Evolutionary conservation across 139 green algal species (phyloP).

Genomic region (Chlorella ohadii): DNA sequence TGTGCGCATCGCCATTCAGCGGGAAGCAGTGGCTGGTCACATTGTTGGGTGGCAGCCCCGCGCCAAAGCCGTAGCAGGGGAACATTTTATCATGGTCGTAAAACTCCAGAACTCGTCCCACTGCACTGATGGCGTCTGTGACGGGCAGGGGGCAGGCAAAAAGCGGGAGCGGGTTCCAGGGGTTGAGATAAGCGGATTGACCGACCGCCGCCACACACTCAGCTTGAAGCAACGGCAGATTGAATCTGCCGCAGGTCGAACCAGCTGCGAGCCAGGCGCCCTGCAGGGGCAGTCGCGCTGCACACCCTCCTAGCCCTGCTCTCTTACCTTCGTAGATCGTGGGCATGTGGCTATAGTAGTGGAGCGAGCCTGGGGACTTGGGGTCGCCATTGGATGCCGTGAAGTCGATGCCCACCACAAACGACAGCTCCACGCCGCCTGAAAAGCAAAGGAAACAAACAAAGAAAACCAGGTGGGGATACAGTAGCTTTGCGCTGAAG

Average conservation of each 20-base stretch:
- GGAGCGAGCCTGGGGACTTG: constrained; percentile 34
- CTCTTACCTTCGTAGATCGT: constrained; percentile 58
- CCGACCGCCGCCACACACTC: too few relatives aligned
- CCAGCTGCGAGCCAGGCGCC: too few relatives aligned
- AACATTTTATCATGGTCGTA: constrained; percentile 60
- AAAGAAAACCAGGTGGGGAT: too few relatives aligned
- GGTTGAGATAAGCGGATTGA: too few relatives aligned
- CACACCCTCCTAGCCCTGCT: too few relatives aligned
- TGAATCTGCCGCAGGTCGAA: too few relatives aligned
- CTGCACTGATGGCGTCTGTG: constrained; percentile 48
- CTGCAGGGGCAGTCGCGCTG: too few relatives aligned
- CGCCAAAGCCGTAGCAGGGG: constrained; percentile 58
- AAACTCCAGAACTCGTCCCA: constrained; percentile 52
- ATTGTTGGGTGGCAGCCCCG: constrained; percentile 18
- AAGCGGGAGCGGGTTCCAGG: too few relatives aligned
- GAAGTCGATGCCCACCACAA: constrained; percentile 56
- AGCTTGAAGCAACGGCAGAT: too few relatives aligned
- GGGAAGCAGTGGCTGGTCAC: constrained; percentile 58
- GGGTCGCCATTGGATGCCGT: constrained; percentile 57
- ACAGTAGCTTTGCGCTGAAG: too few relatives aligned
- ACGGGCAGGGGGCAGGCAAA: too few relatives aligned
- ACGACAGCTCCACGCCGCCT: constrained; percentile 13
- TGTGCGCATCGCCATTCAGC: constrained; percentile 25
- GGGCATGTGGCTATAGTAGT: constrained; percentile 34
- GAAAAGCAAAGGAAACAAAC: too few relatives aligned